A percentile compares a stretch with the other conserved stretches of the same genome.
Evolutionary conservation across 1,139 yeast species (phyloP).

Genomic region (Blastobotrys apis): DNA sequence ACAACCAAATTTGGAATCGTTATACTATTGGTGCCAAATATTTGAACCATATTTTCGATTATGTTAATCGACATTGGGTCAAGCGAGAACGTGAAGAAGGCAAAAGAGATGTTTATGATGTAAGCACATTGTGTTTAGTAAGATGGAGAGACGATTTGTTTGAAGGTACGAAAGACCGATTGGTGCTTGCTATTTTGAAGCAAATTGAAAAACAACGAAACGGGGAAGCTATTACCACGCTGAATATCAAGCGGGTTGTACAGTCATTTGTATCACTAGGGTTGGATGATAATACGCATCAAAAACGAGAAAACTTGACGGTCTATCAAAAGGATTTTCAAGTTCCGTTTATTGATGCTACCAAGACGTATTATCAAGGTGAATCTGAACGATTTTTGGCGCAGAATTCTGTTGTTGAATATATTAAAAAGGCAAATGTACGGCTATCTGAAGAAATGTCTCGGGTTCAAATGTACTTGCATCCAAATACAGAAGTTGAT

Average conservation of each 20-base stretch:
- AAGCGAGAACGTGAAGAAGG: slow-evolving; percentile 95
- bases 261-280: slow-evolving; percentile 65
- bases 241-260: slow-evolving; percentile 67
- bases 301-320: slow-evolving; percentile 76
- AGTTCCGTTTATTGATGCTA: slow-evolving; percentile 64
- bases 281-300: slow-evolving; percentile 47
- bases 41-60: slow-evolving; percentile 89
- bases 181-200: slow-evolving; percentile 68
- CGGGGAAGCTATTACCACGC: slow-evolving; percentile 69
- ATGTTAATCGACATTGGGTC: slow-evolving; percentile 97
- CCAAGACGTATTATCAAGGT: slow-evolving; percentile 64
- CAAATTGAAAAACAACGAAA: slow-evolving; percentile 76
- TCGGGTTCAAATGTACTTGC: slow-evolving; percentile 72
- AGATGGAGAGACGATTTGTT: slow-evolving; percentile 89
- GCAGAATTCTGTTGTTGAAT: slow-evolving; percentile 81
- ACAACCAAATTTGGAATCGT: slow-evolving; percentile 84
- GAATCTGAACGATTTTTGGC: slow-evolving; percentile 67
- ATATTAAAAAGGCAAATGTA: slow-evolving; percentile 79
- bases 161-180: slow-evolving; percentile 52
- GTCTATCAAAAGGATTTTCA: slow-evolving; percentile 83
- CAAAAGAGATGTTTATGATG: slow-evolving; percentile 85
- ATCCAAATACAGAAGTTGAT: slow-evolving; percentile 78
- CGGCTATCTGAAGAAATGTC: slow-evolving; percentile 79
- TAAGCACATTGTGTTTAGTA: slow-evolving; percentile 77
- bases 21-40: slow-evolving; percentile 89